Base-by-base conservation (phyloP, 108 stramenopile genomes). In the Skeletonema potamos region DNA sequence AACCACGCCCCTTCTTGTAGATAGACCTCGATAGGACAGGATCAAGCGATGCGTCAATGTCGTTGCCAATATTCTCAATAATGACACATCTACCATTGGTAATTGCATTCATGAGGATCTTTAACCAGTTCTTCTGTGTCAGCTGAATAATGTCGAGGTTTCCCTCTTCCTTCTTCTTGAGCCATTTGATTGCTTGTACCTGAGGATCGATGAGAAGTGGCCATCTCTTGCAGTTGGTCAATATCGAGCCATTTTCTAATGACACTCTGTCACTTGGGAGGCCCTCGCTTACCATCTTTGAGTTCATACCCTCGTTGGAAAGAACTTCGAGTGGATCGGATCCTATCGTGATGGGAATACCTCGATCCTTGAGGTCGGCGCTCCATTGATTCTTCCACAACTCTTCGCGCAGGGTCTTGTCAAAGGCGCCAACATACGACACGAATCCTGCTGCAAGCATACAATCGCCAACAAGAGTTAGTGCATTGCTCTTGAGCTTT, bases 381-480 rank as follows among this genome's bases (percentile, higher is more conserved):
- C 78, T 84, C 96, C 96, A 96, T 32, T 84, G 76, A 27, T 72
- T 62, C 44, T 85, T 77, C 92, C 92, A 92, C 28, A 90, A 68
- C 22, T 86, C 74, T 37, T 86, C 84, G 1, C 96, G 90, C 74
- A 89, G 82, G 24, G 56, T 77, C 54, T 92, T 86, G 56, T 95
- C 94, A 76, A 96, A 96, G n/a, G 92, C 89, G 44, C 96, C 96
- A 18, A 95, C 77, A 70, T 96, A 96, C n/a, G 92, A 91, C 26
- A 96, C 94, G 55, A 95, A 95, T 10, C 94, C 96, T 33, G 93
- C 83, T 27, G 92, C 90, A 36, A 96, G 79, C 89, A 96, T 95
- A 63, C 91, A 93, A 77, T 96, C 93, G 22, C 96, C 96, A 54
- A 92, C 83, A 27, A 96, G 85, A 0, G 87, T 88, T 2, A 71